A percentile compares a stretch with the other conserved stretches of the same genome.
These are phyloP conservation scores for Paramecium octaurelia DNA, from an alignment of 73 alveolate species.

Conservation along the genomic window DNA sequence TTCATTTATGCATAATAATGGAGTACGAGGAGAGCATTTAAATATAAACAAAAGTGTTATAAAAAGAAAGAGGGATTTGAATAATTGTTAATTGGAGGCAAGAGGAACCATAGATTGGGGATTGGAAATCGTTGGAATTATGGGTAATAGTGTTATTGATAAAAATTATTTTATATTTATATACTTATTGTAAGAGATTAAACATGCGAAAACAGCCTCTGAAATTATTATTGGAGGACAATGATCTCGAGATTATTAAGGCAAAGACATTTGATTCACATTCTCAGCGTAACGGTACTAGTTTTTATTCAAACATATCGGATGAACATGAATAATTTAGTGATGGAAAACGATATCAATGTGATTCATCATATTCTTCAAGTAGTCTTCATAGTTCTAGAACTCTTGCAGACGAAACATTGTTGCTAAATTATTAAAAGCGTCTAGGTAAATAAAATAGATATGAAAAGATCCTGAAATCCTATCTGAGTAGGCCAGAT, in stretches of 20 bases:
- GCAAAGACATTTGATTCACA: neutral
- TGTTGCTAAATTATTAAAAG: neutral
- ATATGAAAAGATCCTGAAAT: neutral
- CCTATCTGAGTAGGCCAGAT: neutral
- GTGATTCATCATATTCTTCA: neutral
- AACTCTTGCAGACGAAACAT: constrained; percentile 3
- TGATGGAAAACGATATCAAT: neutral
- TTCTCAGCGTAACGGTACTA: neutral
- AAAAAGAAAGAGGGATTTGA: neutral
- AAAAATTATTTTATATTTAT: neutral
- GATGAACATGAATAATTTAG: neutral
- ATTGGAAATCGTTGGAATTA: neutral
- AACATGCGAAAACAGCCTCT: neutral
- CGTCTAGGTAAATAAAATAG: neutral
- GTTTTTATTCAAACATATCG: constrained; percentile 18
- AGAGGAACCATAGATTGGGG: neutral
- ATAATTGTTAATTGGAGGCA: neutral
- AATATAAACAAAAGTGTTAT: neutral
- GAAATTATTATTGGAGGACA: neutral
- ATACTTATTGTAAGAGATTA: neutral
- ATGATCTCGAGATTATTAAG: constrained; percentile 2
- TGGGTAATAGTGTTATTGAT: neutral
- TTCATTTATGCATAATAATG: neutral
- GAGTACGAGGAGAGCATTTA: neutral
- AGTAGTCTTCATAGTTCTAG: neutral